phyloP scores from a whole-genome alignment of 805 yeast genomes.

The Yamadazyma endophytica region DNA sequence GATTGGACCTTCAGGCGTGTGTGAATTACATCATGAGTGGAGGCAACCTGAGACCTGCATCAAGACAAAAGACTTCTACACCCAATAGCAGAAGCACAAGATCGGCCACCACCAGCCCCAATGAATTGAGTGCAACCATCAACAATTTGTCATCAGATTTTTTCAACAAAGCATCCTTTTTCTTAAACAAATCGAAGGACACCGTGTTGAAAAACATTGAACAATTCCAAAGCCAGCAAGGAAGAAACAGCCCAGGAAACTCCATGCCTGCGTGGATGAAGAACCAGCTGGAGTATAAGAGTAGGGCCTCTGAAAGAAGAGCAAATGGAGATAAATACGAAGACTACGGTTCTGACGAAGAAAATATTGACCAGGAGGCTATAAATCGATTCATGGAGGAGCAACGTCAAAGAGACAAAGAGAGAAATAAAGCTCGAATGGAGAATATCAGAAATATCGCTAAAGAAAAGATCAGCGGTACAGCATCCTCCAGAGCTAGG shows the following conservation, averaged over 20 bases:
- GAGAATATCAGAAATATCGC: slow-evolving; percentile 11
- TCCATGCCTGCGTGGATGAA: slow-evolving; percentile 74
- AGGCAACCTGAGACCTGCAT: slow-evolving; percentile 8
- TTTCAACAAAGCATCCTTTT: slow-evolving; percentile 54
- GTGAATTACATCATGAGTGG: slow-evolving; percentile 58
- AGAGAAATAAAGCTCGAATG: slow-evolving; percentile 23
- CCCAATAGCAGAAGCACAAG: slow-evolving; percentile 4
- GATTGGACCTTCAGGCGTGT: slow-evolving; percentile 60
- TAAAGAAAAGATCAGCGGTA: slow-evolving; percentile 6
- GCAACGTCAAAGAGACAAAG: slow-evolving; percentile 35
- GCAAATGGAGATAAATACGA: slow-evolving; percentile 32
- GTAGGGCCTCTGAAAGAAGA: slow-evolving; percentile 30
- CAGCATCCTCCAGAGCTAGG: slow-evolving; percentile 1
- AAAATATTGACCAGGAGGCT: slow-evolving; percentile 41
- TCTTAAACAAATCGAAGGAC: slow-evolving; percentile 56
- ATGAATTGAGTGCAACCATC: slow-evolving; percentile 29
- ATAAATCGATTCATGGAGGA: slow-evolving; percentile 34
- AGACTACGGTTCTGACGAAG: slow-evolving; percentile 47
- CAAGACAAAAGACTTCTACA: slow-evolving; percentile 2
- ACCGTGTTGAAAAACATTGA: slow-evolving; percentile 62
- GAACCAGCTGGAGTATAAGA: slow-evolving; percentile 47
- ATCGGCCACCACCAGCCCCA: slow-evolving; percentile 9
- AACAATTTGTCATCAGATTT: slow-evolving; percentile 54
- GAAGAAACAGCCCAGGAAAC: slow-evolving; percentile 14
- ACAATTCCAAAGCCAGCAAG: slow-evolving; percentile 40